Conservation (phyloP, 495 filamentous ascomycete genomes). For the Arthonia radiata region DNA sequence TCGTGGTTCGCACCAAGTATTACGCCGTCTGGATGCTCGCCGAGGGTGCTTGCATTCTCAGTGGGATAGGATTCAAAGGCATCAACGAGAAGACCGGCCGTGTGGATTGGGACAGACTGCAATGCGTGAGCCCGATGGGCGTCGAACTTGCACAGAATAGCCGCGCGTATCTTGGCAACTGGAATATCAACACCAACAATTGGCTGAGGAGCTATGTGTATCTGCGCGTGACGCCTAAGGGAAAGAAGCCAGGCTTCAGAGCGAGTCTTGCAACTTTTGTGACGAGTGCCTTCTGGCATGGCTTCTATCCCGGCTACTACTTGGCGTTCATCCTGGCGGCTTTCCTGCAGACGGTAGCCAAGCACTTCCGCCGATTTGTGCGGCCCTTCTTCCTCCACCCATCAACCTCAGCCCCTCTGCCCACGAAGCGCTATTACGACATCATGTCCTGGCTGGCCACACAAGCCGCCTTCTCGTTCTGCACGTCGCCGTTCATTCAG, state of each 20-base stretch:
- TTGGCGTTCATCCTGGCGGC: conserved; percentile 68
- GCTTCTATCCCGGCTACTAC: conserved; percentile 94
- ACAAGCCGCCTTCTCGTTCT: conserved; percentile 63
- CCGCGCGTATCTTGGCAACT: conserved; percentile 62
- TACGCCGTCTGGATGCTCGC: conserved; percentile 88
- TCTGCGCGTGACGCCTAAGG: conserved; percentile 78
- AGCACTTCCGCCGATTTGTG: conserved; percentile 72
- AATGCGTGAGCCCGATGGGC: conserved; percentile 60
- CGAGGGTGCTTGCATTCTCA: conserved; percentile 84
- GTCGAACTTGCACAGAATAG: conserved; percentile 82
- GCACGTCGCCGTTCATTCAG: conserved; percentile 59
- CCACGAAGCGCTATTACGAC: conserved; percentile 71
- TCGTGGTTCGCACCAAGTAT: conserved; percentile 68
- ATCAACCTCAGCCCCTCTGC: conserved; percentile 34
- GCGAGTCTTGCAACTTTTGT: conserved; percentile 84
- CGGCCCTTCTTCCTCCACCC: conserved; percentile 84
- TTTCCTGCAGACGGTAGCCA: conserved; percentile 78
- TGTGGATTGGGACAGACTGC: conserved; percentile 68
- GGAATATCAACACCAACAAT: conserved; percentile 97
- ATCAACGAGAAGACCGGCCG: conserved; percentile 60
- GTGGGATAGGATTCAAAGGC: conserved; percentile 84
- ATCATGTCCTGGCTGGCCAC: conserved; percentile 54
- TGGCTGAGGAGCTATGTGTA: conserved; percentile 96
- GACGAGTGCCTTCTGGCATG: conserved; percentile 92
- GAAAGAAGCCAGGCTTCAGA: conserved; percentile 88